Evolutionary conservation across 2,329 filamentous ascomycete genomes (phyloP).

Genomic region (Alternaria tenuissima): DNA sequence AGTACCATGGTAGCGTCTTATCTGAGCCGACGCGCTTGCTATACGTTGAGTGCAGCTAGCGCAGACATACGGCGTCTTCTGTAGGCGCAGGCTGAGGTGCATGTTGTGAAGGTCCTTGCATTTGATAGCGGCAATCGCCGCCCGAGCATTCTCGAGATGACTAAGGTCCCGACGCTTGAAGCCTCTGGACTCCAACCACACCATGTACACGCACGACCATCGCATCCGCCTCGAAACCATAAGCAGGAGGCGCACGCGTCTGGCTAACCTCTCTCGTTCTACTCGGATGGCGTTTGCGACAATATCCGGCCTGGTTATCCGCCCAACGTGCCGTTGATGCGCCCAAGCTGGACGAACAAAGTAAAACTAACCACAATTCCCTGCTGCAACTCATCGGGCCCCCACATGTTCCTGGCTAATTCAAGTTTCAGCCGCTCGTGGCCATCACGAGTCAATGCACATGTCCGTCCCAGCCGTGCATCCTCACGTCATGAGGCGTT

Average conservation of each 20-base stretch:
- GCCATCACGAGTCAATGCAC: slow-evolving; percentile 16
- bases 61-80: slow-evolving; percentile 33
- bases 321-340: slow-evolving; percentile 5
- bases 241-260: background rate
- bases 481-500: slow-evolving; percentile 29
- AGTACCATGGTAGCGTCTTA: background rate
- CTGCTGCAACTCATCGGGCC: slow-evolving; percentile 5
- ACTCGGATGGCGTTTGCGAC: background rate
- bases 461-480: slow-evolving; percentile 19
- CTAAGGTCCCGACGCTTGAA: slow-evolving; percentile 14
- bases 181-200: background rate
- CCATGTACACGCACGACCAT: background rate
- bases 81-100: slow-evolving; percentile 26
- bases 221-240: background rate
- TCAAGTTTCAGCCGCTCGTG: slow-evolving; percentile 15
- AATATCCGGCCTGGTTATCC: background rate
- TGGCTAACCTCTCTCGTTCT: background rate
- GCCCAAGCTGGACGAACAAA: background rate
- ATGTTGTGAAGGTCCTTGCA: slow-evolving; percentile 31
- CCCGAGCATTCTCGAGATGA: slow-evolving; percentile 20
- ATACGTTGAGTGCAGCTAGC: slow-evolving; percentile 37
- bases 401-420: slow-evolving; percentile 21
- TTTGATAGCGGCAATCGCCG: slow-evolving; percentile 16
- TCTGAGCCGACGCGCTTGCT: slow-evolving; percentile 4
- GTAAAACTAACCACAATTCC: slow-evolving; percentile 4